phyloP scores from a whole-genome alignment of 805 yeast species.

The Scheffersomyces amazonensis region DNA sequence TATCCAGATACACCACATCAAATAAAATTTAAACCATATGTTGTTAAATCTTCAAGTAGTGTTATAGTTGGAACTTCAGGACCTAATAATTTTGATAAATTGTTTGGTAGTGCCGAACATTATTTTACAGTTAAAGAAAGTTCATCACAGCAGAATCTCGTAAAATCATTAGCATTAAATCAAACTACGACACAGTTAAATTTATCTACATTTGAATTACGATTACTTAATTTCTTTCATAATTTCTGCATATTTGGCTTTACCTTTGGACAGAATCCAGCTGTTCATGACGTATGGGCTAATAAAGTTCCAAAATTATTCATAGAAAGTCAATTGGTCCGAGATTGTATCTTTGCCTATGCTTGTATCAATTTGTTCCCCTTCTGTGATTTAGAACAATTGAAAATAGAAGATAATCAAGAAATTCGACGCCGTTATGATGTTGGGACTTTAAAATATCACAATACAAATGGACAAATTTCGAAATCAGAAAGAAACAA shows the following conservation, averaged over 20 bases:
- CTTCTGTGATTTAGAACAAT: constrained; percentile 9
- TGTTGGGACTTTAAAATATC: no score
- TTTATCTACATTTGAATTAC: constrained; percentile 9
- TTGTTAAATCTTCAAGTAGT: no score
- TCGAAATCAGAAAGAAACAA: no score
- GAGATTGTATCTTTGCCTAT: constrained; percentile 20
- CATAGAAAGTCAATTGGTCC: constrained; percentile 18
- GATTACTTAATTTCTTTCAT: constrained; percentile 21
- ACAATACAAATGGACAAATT: no score
- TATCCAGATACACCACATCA: not conserved
- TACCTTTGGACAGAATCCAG: constrained; percentile 18
- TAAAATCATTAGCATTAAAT: no score
- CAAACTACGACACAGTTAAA: constrained; percentile 15
- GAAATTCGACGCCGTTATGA: no score
- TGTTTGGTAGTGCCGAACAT: no score
- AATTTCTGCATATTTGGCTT: constrained; percentile 23
- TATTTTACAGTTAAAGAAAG: no score
- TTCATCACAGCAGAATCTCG: no score
- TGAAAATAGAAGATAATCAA: not conserved
- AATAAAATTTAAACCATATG: no score
- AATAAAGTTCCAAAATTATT: constrained; percentile 22
- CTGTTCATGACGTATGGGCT: constrained; percentile 24
- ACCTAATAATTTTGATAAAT: no score
- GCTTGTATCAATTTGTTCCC: constrained; percentile 26
- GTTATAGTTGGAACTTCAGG: no score